Base-by-base conservation (phyloP, 768 basidiomycete genomes). In the Kwoniella europaea region DNA sequence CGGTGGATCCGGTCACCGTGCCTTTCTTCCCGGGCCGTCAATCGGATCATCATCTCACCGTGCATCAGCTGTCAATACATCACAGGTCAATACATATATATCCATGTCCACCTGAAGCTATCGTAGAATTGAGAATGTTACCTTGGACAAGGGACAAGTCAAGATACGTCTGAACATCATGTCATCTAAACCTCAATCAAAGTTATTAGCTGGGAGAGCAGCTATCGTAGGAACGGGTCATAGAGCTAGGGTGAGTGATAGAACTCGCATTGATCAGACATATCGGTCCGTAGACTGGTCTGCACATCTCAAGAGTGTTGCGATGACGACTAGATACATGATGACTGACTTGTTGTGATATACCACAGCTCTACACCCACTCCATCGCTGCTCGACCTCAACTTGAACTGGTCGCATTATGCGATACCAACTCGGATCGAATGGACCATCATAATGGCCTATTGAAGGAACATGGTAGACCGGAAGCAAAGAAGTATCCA, bases 291-390 rank as follows among this genome's bases (percentile, higher is more conserved):
- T 24, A n/a, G n/a, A n/a, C n/a, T n/a, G 29, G 6, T 29, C 29
- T 29, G 29, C 29, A 0, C 6, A 29, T 29, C 5, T 29, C 29
- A 29, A 29, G 29, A 29, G 29, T 2, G 29, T 29, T 4, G 29
- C 5, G 29, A 29, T 29, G 29, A 29, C 3, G 10, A 46, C 15
- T 2, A 46, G 4, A 50, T 50, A 16, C 46, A 50, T 4, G 18
- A 6, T 50, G 46, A 16, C 18, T 56, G 41, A 56, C 4, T 7
- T 42, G 10, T 29, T 42, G 20, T 20, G 13, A 7, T 7, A 52
- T 85, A 41, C 85, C 84, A 85, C 84, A 85, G 65, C 86, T 88
- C 83, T 88, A 86, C 83, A 82, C 87, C 6, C 83, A 84, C 10
- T 86, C 86, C 16, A 85, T 88, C 56, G 82, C 86, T 46, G 86